Evolutionary conservation across 2,329 filamentous ascomycete genomes (phyloP).

Genomic region (Monosporascus cannonballus): DNA sequence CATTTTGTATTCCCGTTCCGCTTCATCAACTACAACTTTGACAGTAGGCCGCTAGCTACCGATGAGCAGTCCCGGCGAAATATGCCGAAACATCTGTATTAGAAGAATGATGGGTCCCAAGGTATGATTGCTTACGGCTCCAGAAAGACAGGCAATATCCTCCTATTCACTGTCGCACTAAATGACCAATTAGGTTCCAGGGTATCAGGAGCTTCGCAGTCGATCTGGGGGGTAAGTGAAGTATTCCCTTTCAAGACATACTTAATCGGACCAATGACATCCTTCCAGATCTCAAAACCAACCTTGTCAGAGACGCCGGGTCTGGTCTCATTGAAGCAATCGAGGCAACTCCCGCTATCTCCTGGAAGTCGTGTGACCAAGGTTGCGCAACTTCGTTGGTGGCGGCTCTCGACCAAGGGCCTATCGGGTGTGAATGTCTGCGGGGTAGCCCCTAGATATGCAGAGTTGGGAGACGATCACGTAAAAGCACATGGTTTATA

Average conservation of each 20-base stretch:
- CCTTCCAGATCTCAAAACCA: slow-evolving; percentile 8
- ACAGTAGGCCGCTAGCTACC: slow-evolving; percentile 7
- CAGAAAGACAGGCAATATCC: slow-evolving; percentile 9
- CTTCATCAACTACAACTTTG: slow-evolving; percentile 28
- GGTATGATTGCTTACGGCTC: slow-evolving; percentile 11
- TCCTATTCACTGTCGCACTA: slow-evolving; percentile 10
- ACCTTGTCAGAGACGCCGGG: slow-evolving; percentile 4
- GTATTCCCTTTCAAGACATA: slow-evolving; percentile 3
- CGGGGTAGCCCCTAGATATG: slow-evolving; percentile 14
- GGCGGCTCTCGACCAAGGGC: slow-evolving; percentile 7
- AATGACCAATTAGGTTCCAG: slow-evolving; percentile 6
- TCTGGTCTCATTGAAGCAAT: slow-evolving; percentile 4
- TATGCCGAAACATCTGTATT: slow-evolving; percentile 5
- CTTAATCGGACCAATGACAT: slow-evolving; percentile 10
- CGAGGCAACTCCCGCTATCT: slow-evolving; percentile 4
- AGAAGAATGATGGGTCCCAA: slow-evolving; percentile 11
- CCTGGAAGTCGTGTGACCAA: slow-evolving; percentile 15
- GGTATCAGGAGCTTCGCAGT: slow-evolving; percentile 11
- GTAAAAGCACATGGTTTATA: slow-evolving; percentile 4
- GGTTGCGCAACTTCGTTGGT: slow-evolving; percentile 14
- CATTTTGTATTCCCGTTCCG: slow-evolving; percentile 23
- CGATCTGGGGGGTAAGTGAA: slow-evolving; percentile 16
- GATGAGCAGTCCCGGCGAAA: slow-evolving; percentile 10
- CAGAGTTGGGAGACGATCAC: slow-evolving; percentile 13
- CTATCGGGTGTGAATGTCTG: slow-evolving; percentile 13